These are phyloP conservation scores for Alternaria hordeiaustralica DNA, from an alignment of 2,329 filamentous ascomycete genomes.

Conservation along the genomic window DNA sequence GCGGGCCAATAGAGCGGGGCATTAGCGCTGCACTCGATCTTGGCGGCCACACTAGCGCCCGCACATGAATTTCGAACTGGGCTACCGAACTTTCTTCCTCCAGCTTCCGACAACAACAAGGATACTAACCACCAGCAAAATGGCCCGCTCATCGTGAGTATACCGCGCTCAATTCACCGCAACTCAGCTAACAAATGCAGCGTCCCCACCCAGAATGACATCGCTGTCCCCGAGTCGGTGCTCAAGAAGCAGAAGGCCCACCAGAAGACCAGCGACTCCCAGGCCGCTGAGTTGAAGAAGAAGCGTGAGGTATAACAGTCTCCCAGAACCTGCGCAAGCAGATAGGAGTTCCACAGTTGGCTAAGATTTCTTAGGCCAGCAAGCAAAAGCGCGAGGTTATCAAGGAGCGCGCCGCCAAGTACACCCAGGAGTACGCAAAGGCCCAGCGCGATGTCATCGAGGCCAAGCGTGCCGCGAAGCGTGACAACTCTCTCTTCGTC, in stretches of 20 bases:
- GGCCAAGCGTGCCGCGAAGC: constrained; percentile 85
- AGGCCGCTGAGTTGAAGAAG: constrained; percentile 79
- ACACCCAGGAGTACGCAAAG: constrained; percentile 99
- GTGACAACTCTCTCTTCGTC: constrained; percentile 93
- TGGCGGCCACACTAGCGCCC: constrained; percentile 33
- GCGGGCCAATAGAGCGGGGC: constrained; percentile 15
- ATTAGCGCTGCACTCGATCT: constrained; percentile 18
- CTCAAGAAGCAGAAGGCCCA: constrained; percentile 99
- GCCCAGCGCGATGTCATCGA: constrained; percentile 96
- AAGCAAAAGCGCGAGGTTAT: constrained; percentile 98
- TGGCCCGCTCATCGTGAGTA: constrained; percentile 47
- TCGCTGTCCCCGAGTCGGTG: constrained; percentile 98
- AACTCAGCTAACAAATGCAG: constrained; percentile 47
- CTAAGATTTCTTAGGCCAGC: constrained; percentile 74
- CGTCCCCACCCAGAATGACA: constrained; percentile 92
- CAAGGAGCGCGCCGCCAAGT: constrained; percentile 99
- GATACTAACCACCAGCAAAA: constrained; percentile 47
- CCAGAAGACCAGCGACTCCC: constrained; percentile 96
- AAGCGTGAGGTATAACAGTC: constrained; percentile 83
- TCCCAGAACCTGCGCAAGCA: constrained; percentile 46
- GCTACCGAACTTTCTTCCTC: constrained; percentile 21
- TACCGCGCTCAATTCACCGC: background rate
- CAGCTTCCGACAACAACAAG: constrained; percentile 39
- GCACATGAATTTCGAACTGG: constrained; percentile 33
- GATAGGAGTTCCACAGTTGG: constrained; percentile 48